phyloP scores from a whole-genome alignment of 2,329 filamentous ascomycete genomes.

The Amesomyces nigricolor region DNA sequence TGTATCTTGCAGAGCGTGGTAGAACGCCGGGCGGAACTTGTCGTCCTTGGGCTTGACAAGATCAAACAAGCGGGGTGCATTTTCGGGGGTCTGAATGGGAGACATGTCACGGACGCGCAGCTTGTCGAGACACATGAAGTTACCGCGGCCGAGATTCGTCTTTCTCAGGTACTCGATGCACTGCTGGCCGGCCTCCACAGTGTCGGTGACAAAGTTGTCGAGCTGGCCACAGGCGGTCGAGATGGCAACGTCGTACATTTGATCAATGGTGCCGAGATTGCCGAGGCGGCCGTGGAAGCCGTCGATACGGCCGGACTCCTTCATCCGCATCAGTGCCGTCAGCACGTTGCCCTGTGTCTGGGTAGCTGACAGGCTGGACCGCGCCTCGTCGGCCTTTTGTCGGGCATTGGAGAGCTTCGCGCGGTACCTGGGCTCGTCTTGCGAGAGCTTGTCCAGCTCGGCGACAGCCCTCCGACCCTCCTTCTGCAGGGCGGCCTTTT shows the following conservation, averaged over 20 bases:
- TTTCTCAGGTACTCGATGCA: slow-evolving; percentile 97
- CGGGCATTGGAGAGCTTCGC: slow-evolving; percentile 81
- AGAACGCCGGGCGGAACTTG: slow-evolving; percentile 84
- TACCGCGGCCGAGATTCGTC: slow-evolving; percentile 92
- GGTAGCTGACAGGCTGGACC: slow-evolving; percentile 80
- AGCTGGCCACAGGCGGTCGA: slow-evolving; percentile 89
- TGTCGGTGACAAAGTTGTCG: slow-evolving; percentile 95
- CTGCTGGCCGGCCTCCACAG: slow-evolving; percentile 91
- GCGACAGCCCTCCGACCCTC: slow-evolving; percentile 66
- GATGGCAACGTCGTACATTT: slow-evolving; percentile 94
- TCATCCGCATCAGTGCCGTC: slow-evolving; percentile 85
- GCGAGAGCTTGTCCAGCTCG: slow-evolving; percentile 65
- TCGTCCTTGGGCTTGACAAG: slow-evolving; percentile 84
- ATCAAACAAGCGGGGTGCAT: slow-evolving; percentile 88
- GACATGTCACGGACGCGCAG: slow-evolving; percentile 72
- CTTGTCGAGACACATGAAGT: slow-evolving; percentile 94
- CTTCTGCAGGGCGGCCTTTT: slow-evolving; percentile 67
- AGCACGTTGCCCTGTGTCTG: slow-evolving; percentile 93
- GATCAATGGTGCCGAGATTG: slow-evolving; percentile 88
- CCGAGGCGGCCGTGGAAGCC: slow-evolving; percentile 94
- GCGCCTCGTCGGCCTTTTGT: slow-evolving; percentile 93
- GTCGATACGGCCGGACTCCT: slow-evolving; percentile 92
- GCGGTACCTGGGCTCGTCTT: slow-evolving; percentile 76
- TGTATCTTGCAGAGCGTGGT: slow-evolving; percentile 91
- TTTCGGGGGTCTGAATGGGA: slow-evolving; percentile 80